A percentile compares a stretch with the other conserved stretches of the same genome.
Conservation (phyloP, 2,329 filamentous ascomycete genomes). For the Stemphylium beticola region DNA sequence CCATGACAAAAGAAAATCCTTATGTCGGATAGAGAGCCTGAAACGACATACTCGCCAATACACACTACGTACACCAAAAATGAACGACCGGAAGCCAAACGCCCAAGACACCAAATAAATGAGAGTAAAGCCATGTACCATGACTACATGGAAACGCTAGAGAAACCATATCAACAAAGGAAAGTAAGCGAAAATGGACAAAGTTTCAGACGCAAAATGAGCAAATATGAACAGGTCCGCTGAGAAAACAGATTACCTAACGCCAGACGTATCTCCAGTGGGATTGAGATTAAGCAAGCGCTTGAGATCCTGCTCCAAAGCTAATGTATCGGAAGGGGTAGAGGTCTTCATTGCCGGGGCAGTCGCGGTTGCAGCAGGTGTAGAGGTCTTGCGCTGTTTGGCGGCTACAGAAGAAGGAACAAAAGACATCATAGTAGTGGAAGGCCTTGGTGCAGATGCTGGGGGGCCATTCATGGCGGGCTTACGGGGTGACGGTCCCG, state of each 20-base stretch:
- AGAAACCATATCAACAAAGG: constrained; percentile 32
- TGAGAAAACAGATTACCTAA: constrained; percentile 27
- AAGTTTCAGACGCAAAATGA: constrained; percentile 21
- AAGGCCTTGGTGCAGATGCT: constrained; percentile 26
- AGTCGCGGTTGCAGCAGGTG: constrained; percentile 20
- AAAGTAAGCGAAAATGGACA: constrained; percentile 20
- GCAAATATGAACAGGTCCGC: constrained; percentile 29
- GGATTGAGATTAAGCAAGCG: constrained; percentile 43
- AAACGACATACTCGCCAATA: constrained; percentile 13
- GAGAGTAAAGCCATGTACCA: constrained; percentile 25
- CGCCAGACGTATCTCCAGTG: constrained; percentile 28
- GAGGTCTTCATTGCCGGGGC: constrained; percentile 24
- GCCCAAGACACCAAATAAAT: constrained; percentile 28
- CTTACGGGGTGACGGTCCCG: constrained; percentile 8
- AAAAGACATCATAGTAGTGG: constrained; percentile 41
- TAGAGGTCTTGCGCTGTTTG: constrained; percentile 35
- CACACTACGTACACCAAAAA: constrained; percentile 18
- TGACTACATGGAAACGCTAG: constrained; percentile 25
- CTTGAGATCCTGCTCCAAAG: constrained; percentile 47
- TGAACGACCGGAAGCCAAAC: constrained; percentile 22
- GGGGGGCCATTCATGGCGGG: constrained; percentile 22
- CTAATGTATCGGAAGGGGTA: constrained; percentile 26
- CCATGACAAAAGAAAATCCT: constrained; percentile 19
- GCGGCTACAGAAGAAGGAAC: constrained; percentile 47
- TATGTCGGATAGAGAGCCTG: constrained; percentile 9